Percentiles rank a stretch among this genome's conserved stretches.
Evolutionary conservation across 1,284 basidiomycete genomes (phyloP).

Genomic region (Ceratobasidium theobromae): DNA sequence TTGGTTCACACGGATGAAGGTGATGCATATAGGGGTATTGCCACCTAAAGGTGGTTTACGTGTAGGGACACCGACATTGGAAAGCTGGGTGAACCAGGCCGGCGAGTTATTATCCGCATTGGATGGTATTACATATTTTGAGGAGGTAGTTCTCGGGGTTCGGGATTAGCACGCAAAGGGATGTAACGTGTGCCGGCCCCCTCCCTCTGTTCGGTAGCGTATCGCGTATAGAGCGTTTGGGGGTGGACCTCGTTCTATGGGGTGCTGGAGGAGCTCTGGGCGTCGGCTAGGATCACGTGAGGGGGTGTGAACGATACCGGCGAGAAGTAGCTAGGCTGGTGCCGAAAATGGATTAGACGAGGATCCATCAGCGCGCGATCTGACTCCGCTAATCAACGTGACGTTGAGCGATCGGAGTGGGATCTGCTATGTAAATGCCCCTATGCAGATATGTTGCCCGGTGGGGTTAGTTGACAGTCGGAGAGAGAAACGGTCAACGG

Average conservation of each 20-base stretch:
- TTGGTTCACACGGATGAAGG: background rate
- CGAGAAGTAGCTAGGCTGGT: conserved; percentile 3
- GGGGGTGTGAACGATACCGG: background rate
- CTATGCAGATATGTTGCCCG: too few relatives aligned
- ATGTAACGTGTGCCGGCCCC: too few relatives aligned
- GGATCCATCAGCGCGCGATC: conserved; percentile 12
- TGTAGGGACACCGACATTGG: too few relatives aligned
- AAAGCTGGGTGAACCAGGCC: background rate
- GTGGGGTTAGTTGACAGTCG: too few relatives aligned
- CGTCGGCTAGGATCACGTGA: background rate
- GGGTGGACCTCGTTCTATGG: background rate
- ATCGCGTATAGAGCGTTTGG: too few relatives aligned
- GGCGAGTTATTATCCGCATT: background rate
- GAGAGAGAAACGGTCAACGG: too few relatives aligned
- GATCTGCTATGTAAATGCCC: background rate
- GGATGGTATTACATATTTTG: conserved; percentile 16
- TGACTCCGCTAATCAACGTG: conserved; percentile 8
- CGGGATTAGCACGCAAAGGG: too few relatives aligned
- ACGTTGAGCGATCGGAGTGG: background rate
- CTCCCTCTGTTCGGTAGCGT: too few relatives aligned
- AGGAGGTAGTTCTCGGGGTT: background rate
- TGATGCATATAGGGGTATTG: too few relatives aligned
- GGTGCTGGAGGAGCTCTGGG: background rate
- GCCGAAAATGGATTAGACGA: background rate
- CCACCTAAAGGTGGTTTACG: too few relatives aligned